Percentiles rank a stretch among this genome's conserved stretches.
These are phyloP conservation scores for Myriosclerotinia curreyana DNA, from an alignment of 2,329 filamentous ascomycete genomes.

Conservation along the genomic window DNA sequence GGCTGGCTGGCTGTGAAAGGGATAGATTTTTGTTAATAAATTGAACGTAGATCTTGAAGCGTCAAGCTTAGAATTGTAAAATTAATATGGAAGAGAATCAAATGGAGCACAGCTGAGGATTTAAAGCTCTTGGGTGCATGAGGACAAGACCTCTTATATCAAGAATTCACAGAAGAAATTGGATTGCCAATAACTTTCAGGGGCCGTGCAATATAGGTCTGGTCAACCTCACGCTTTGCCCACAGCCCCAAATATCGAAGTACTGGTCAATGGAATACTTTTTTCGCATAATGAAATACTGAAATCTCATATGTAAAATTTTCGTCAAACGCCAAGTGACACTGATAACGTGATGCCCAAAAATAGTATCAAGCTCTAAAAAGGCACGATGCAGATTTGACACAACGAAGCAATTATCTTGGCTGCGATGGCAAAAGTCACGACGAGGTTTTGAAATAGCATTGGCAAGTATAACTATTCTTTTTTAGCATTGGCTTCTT, in stretches of 20 bases:
- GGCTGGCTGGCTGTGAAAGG: not conserved
- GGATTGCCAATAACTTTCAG: conserved; percentile 10
- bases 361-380: conserved; percentile 4
- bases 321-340: conserved; percentile 19
- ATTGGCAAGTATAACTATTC: conserved; percentile 11
- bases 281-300: not conserved
- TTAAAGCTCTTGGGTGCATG: conserved; percentile 20
- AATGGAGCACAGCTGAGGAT: conserved; percentile 21
- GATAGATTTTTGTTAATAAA: conserved; percentile 2
- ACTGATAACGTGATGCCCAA: conserved; percentile 11
- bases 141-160: conserved; percentile 23
- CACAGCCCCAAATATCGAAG: not conserved
- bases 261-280: not conserved
- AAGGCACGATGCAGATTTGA: conserved; percentile 1
- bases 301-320: not conserved
- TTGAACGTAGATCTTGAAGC: conserved; percentile 10
- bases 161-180: not conserved
- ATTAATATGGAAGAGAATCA: conserved; percentile 13
- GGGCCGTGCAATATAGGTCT: conserved; percentile 15
- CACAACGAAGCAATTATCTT: conserved; percentile 15
- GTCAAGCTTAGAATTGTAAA: conserved; percentile 18
- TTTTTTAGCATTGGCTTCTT: conserved; percentile 5
- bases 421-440: conserved; percentile 4
- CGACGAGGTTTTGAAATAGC: conserved; percentile 9
- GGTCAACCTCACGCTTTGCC: not conserved